phyloP scores from a whole-genome alignment of 129 eudicot genomes.

The Lactuca saligna region DNA sequence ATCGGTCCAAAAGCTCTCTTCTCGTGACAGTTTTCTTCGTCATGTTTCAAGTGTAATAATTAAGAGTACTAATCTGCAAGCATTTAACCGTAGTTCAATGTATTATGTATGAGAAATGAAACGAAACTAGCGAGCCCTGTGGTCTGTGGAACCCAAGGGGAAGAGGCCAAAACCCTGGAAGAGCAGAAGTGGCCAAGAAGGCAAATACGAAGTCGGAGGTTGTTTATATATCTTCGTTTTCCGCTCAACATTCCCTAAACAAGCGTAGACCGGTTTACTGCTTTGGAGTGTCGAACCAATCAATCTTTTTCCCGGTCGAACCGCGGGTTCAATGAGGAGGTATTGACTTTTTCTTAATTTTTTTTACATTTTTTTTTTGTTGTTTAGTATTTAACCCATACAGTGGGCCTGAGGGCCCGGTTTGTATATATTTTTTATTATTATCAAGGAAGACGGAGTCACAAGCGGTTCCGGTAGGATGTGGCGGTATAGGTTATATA shows the following conservation, averaged over 20 bases:
- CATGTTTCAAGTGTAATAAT: conserved; percentile 29
- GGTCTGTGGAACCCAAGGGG: not conserved
- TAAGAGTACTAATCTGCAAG: not conserved
- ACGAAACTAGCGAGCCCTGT: not conserved
- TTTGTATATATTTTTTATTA: too few relatives aligned
- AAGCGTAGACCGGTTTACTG: not conserved
- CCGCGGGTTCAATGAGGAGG: too few relatives aligned
- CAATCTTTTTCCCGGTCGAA: too few relatives aligned
- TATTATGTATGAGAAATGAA: not conserved
- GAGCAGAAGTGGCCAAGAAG: conserved; percentile 2
- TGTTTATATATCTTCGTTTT: not conserved
- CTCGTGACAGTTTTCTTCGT: conserved; percentile 40
- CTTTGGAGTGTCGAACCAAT: too few relatives aligned
- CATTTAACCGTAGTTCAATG: conserved; percentile 13
- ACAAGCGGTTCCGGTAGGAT: too few relatives aligned
- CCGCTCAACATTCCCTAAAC: not conserved
- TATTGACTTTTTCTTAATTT: too few relatives aligned
- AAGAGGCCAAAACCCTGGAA: conserved; percentile 6
- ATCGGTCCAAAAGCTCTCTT: conserved; percentile 62
- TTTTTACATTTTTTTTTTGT: too few relatives aligned
- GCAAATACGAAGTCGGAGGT: not conserved
- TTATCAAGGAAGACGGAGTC: too few relatives aligned
- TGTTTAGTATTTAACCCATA: too few relatives aligned
- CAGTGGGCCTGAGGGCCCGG: too few relatives aligned
- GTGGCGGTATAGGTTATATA: too few relatives aligned